Percentiles rank a stretch among this genome's conserved stretches.
phyloP scores from a whole-genome alignment of 2,329 filamentous ascomycete species.

The Cryphonectria nitschkei region DNA sequence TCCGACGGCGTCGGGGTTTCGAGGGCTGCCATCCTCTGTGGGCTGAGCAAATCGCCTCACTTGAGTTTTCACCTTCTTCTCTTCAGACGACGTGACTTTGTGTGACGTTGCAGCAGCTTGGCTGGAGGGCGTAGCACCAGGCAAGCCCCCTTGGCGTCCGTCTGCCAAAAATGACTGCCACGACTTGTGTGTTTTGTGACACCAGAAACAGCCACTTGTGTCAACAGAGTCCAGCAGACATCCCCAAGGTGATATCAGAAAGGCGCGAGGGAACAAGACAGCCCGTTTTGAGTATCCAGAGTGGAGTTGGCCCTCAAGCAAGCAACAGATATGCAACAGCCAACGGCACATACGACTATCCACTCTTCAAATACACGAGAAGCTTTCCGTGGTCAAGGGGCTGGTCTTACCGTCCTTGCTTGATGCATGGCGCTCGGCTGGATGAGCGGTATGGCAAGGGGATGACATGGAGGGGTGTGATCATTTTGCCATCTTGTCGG shows the following conservation, averaged over 20 bases:
- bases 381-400: background rate
- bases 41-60: background rate
- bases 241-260: too few relatives aligned
- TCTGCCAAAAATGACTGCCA: background rate
- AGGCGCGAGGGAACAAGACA: background rate
- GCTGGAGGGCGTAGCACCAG: background rate
- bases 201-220: background rate
- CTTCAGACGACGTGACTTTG: background rate
- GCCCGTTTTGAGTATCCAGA: background rate
- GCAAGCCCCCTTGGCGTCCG: constrained; percentile 3
- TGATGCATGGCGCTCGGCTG: constrained; percentile 13
- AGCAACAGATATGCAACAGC: background rate
- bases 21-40: background rate
- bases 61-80: background rate
- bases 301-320: background rate
- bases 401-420: constrained; percentile 1
- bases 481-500: background rate
- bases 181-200: background rate
- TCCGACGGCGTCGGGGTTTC: background rate
- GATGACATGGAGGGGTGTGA: background rate
- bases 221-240: background rate
- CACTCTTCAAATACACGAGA: too few relatives aligned
- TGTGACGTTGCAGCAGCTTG: constrained; percentile 1
- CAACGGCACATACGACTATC: background rate
- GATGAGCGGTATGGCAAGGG: background rate